Evolutionary conservation across 345 rosid species (phyloP), one percentile per base, ranked within the genome.

Genomic region (Eucalyptus grandis): DNA sequence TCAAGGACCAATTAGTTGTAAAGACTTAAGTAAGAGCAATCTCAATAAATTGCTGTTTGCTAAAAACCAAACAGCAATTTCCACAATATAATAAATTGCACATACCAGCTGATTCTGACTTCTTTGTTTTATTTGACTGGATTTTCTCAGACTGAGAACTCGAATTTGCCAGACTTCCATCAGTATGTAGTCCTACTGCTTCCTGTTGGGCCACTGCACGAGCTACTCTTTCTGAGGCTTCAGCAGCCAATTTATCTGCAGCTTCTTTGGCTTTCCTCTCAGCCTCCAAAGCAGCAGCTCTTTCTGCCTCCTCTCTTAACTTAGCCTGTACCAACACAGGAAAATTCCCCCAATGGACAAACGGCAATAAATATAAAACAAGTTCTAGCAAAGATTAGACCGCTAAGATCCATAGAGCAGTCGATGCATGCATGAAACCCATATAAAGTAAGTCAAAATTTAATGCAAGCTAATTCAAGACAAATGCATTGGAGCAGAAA

Each of bases 291-390:
- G 95, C 95, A 90, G 89, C 91, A 88, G 91, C 91, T 92, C 93
- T 96, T 88, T 94, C 97, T 93, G 97, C 98, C 91, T 98, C 99
- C 89, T 92, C 95, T 95, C 93, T 96, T 86, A 89, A 90, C 92
- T 94, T 96, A 89, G 95, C 90, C 88, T 87, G 77, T 77, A 77
- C 26, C 16, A 86, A 83, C 34, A 17, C 53, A 50, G 87, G 46
- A 40, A 53, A 88, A 43, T n/a, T 14, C 44, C 17, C 81, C 37
- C 72, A 46, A 46, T 17, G 43, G 58, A 53, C 51, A 86, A 60
- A 37, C 15, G 24, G 83, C 46, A 77, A 77, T 77, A 77, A 11
- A 77, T 11, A 11, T 77, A 19, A 50, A 86, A 56, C 62, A 49
- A 31, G 65, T 86, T 86, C 46, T 49, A 51, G 16, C 51, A 51